phyloP scores from a whole-genome alignment of 768 basidiomycete genomes.

The Suillus subalutaceus region DNA sequence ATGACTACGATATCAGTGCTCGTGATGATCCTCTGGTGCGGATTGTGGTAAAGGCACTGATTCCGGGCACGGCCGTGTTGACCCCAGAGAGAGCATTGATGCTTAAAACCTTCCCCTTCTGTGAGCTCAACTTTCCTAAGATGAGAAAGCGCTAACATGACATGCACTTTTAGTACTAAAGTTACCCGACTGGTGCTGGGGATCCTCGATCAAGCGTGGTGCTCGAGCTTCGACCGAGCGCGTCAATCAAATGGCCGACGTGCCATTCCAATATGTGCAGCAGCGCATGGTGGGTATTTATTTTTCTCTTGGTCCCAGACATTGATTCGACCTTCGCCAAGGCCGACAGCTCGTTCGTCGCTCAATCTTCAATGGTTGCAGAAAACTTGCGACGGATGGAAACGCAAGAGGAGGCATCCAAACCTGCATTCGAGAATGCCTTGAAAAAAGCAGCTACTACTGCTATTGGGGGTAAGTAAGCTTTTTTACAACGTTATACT shows the following conservation, averaged over 20 bases:
- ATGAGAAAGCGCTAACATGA: neutral
- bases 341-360: neutral
- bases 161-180: neutral
- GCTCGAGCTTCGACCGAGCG: conserved; percentile 5
- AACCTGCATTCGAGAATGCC: conserved; percentile 11
- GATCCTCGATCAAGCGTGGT: conserved; percentile 10
- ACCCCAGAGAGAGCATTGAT: conserved; percentile 9
- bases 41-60: neutral
- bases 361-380: conserved; percentile 15
- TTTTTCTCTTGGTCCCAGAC: neutral
- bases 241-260: conserved; percentile 8
- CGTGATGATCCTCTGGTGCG: conserved; percentile 8
- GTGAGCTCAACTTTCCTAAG: conserved; percentile 1
- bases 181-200: conserved; percentile 16
- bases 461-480: conserved; percentile 16
- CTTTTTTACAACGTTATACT: neutral
- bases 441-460: conserved; percentile 17
- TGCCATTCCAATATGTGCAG: conserved; percentile 8
- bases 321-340: neutral
- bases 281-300: conserved; percentile 10
- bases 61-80: neutral
- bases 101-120: conserved; percentile 8
- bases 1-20: conserved; percentile 3
- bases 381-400: conserved; percentile 21
- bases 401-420: conserved; percentile 11